Evolutionary conservation across 2,329 filamentous ascomycete genomes (phyloP).

Genomic region (Bertia moriformis): DNA sequence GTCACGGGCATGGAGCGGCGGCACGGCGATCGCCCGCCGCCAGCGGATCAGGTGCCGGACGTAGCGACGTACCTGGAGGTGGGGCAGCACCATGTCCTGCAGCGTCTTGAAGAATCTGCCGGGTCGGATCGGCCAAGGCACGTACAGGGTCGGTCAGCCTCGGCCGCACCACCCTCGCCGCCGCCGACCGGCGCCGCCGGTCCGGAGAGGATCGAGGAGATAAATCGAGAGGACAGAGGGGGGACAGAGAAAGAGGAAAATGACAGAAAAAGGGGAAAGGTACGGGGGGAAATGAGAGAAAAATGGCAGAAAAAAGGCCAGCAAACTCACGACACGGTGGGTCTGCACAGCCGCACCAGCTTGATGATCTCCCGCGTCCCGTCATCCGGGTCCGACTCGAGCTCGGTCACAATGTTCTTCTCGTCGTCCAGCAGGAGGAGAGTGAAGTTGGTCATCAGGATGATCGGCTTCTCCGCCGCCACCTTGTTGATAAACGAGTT

Average conservation of each 20-base stretch:
- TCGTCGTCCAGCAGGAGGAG: conserved; percentile 75
- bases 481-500: conserved; percentile 62
- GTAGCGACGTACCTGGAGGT: conserved; percentile 71
- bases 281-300: neutral
- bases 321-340: conserved; percentile 44
- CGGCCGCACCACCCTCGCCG: too few relatives aligned
- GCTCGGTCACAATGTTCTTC: conserved; percentile 55
- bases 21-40: conserved; percentile 81
- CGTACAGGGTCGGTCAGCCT: too few relatives aligned
- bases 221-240: neutral
- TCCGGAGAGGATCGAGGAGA: too few relatives aligned
- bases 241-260: neutral
- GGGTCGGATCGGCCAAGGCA: too few relatives aligned
- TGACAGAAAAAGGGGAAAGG: neutral
- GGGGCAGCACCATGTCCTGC: conserved; percentile 55
- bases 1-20: conserved; percentile 77
- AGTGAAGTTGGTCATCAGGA: conserved; percentile 74
- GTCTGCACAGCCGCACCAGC: conserved; percentile 62
- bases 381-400: conserved; percentile 64
- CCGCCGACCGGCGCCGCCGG: too few relatives aligned
- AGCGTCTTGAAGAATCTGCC: conserved; percentile 58
- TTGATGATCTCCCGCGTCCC: conserved; percentile 66
- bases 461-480: conserved; percentile 46
- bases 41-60: conserved; percentile 92
- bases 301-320: conserved; percentile 4